A percentile compares a stretch with the other conserved stretches of the same genome.
Evolutionary conservation across 2,329 filamentous ascomycete genomes (phyloP).

Genomic region (Zelopaecilomyces penicillatus): DNA sequence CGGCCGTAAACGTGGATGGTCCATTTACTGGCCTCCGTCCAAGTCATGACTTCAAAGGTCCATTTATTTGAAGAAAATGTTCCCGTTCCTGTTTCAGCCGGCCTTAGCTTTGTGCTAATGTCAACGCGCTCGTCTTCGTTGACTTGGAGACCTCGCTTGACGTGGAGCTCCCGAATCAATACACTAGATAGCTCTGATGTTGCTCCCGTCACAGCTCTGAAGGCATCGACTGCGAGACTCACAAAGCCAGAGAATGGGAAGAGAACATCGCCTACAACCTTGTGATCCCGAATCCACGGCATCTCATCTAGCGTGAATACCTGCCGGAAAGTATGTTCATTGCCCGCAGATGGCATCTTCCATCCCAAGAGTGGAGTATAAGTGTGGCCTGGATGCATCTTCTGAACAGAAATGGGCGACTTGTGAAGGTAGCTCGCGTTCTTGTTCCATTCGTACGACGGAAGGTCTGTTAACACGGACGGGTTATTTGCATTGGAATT

Average conservation of each 20-base stretch:
- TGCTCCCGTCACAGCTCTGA: constrained; percentile 2
- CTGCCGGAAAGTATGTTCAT: constrained; percentile 26
- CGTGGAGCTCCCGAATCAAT: constrained; percentile 13
- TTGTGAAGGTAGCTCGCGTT: constrained; percentile 30
- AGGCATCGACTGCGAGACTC: constrained; percentile 6
- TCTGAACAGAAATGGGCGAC: constrained; percentile 31
- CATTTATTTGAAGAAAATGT: constrained; percentile 13
- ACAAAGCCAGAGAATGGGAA: constrained; percentile 7
- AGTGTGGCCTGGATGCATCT: constrained; percentile 21
- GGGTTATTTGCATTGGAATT: constrained; percentile 22
- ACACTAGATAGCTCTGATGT: not conserved
- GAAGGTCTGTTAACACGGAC: constrained; percentile 10
- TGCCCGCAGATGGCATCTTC: constrained; percentile 9
- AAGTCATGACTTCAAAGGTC: constrained; percentile 16
- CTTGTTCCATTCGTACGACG: constrained; percentile 14
- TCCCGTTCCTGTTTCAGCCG: constrained; percentile 9
- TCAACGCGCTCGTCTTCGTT: constrained; percentile 19
- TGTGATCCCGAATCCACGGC: constrained; percentile 39
- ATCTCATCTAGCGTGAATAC: constrained; percentile 26
- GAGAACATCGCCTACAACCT: constrained; percentile 20
- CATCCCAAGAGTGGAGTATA: constrained; percentile 24
- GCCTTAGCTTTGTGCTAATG: constrained; percentile 17
- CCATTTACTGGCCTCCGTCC: constrained; percentile 15
- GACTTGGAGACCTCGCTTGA: constrained; percentile 16
- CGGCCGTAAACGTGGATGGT: constrained; percentile 15